Conservation (phyloP, 176 grass and related monocot species). For the Aegilops sharonensis region DNA sequence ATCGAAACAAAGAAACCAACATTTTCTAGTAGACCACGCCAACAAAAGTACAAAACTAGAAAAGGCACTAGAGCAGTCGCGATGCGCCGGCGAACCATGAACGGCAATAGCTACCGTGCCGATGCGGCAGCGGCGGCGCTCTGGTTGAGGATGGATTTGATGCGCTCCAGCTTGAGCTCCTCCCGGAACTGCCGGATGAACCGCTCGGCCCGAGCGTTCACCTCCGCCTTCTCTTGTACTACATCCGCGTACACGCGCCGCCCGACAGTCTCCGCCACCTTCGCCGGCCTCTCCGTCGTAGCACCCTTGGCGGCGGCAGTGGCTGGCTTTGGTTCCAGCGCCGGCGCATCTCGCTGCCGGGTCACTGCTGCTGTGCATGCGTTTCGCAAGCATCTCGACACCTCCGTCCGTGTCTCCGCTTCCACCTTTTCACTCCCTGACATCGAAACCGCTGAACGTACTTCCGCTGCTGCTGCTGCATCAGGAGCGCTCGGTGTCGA, state of each 20-base stretch:
- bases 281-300: background rate
- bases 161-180: conserved; percentile 42
- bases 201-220: conserved; percentile 36
- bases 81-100: background rate
- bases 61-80: background rate
- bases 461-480: no score
- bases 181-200: conserved; percentile 41
- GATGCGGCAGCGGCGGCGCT: background rate
- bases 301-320: background rate
- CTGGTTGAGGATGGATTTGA: conserved; percentile 38
- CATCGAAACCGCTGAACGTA: background rate
- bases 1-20: background rate
- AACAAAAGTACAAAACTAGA: background rate
- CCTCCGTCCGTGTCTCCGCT: background rate
- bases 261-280: background rate
- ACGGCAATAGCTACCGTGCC: background rate
- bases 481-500: background rate
- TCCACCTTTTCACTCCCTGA: background rate
- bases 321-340: background rate
- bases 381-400: background rate
- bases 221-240: conserved; percentile 10
- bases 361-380: background rate
- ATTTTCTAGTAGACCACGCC: background rate
- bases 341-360: background rate
- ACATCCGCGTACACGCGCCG: background rate